phyloP scores from a whole-genome alignment of 495 filamentous ascomycete genomes.

The Niebla homalea region DNA sequence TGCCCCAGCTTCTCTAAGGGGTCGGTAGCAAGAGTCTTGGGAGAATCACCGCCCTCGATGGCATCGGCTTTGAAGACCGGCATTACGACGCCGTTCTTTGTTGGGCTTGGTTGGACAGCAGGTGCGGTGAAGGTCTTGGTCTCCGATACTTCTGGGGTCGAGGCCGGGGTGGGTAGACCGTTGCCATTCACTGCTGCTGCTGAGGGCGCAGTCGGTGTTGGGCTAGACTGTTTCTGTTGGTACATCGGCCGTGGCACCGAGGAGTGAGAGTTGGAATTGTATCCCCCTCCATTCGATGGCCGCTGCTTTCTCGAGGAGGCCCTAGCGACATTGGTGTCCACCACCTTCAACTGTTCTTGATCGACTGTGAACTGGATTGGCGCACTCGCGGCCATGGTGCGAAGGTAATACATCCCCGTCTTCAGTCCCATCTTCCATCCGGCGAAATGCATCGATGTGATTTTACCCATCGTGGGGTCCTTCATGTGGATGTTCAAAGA shows the following conservation, averaged over 20 bases:
- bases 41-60: constrained; percentile 53
- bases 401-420: constrained; percentile 99
- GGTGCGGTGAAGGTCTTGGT: constrained; percentile 21
- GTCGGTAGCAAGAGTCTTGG: constrained; percentile 59
- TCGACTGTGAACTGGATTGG: constrained; percentile 99
- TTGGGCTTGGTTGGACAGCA: constrained; percentile 10
- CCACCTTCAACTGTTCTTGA: constrained; percentile 84
- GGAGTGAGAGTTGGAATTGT: constrained; percentile 31
- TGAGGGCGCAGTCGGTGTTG: constrained; percentile 16
- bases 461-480: constrained; percentile 98
- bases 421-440: constrained; percentile 98
- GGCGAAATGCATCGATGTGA: constrained; percentile 98
- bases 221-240: constrained; percentile 35
- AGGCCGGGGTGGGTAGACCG: constrained; percentile 49
- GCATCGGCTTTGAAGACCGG: constrained; percentile 53
- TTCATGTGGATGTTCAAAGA: constrained; percentile 99
- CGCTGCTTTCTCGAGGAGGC: constrained; percentile 47
- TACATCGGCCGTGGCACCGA: constrained; percentile 50
- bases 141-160: constrained; percentile 35
- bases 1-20: constrained; percentile 36
- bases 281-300: constrained; percentile 25
- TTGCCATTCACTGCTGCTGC: constrained; percentile 23
- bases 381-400: constrained; percentile 89
- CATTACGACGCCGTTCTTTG: constrained; percentile 31
- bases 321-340: constrained; percentile 68